Evolutionary conservation across 179 eudicot genomes (phyloP).

Genomic region (Beta corolliflora): DNA sequence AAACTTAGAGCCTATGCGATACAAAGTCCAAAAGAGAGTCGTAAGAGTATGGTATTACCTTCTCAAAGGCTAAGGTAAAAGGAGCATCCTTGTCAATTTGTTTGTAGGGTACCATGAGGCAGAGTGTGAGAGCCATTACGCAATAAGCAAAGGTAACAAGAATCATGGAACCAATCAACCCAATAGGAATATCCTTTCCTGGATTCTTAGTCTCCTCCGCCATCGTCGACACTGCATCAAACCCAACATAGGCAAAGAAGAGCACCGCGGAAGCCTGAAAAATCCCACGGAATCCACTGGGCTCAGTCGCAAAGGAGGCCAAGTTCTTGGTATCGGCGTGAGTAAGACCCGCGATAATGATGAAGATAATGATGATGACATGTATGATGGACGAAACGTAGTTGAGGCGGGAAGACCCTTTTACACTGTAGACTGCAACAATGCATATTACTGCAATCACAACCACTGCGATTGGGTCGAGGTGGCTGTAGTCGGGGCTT

Average conservation of each 20-base stretch:
- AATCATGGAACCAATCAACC: constrained; percentile 71
- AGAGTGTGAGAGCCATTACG: constrained; percentile 52
- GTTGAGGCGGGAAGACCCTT: constrained; percentile 63
- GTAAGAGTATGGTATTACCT: constrained; percentile 2
- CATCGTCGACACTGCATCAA: constrained; percentile 81
- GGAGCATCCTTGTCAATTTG: constrained; percentile 58
- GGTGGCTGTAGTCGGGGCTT: constrained; percentile 42
- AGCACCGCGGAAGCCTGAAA: constrained; percentile 71
- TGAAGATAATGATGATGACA: constrained; percentile 53
- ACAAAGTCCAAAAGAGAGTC: not conserved
- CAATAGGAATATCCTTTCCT: constrained; percentile 70
- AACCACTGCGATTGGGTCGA: constrained; percentile 68
- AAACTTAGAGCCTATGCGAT: too few relatives aligned
- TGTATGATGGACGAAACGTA: constrained; percentile 65
- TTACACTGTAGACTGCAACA: constrained; percentile 48
- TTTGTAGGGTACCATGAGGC: constrained; percentile 63
- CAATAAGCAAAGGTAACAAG: constrained; percentile 57
- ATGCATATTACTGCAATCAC: constrained; percentile 38
- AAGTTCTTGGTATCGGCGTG: constrained; percentile 55
- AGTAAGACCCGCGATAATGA: constrained; percentile 59
- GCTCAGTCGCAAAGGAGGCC: constrained; percentile 27
- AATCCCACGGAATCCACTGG: constrained; percentile 52
- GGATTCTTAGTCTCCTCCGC: constrained; percentile 92
- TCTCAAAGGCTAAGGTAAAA: constrained; percentile 61
- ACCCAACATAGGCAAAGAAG: constrained; percentile 80